Evolutionary conservation across 1,139 yeast species (phyloP).

Genomic region (Geotrichum candidum): DNA sequence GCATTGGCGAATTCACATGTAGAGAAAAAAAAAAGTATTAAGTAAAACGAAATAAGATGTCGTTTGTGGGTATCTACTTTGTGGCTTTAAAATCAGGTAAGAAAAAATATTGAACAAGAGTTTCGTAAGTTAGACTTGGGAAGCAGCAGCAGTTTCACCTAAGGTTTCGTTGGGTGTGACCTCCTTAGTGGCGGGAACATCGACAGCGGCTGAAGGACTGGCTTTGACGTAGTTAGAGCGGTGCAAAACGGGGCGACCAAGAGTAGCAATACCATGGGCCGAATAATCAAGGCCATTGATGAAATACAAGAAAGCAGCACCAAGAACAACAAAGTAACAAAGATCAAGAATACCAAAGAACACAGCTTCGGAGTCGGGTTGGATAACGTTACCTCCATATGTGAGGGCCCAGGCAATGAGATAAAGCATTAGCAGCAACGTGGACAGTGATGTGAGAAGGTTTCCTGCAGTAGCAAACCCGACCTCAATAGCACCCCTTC

Average conservation of each 20-base stretch:
- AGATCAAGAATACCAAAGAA: conserved; percentile 60
- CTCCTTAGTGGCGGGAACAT: background rate
- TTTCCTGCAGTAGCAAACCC: conserved; percentile 9
- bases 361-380: conserved; percentile 61
- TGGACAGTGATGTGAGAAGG: conserved; percentile 21
- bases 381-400: conserved; percentile 64
- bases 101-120: too few species aligned
- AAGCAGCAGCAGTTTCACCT: background rate
- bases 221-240: conserved; percentile 2
- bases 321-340: conserved; percentile 35
- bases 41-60: too few species aligned
- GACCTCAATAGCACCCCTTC: conserved; percentile 21
- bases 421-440: conserved; percentile 39
- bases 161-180: background rate
- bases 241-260: conserved; percentile 23
- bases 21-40: too few species aligned
- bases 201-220: background rate
- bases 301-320: conserved; percentile 31
- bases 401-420: conserved; percentile 57
- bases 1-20: too few species aligned
- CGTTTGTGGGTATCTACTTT: too few species aligned
- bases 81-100: too few species aligned
- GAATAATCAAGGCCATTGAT: conserved; percentile 22
- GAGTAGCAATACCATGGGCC: conserved; percentile 22
- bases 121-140: background rate